Conservation (phyloP, 495 filamentous ascomycete genomes). For the Hyaloscypha finlandica region DNA sequence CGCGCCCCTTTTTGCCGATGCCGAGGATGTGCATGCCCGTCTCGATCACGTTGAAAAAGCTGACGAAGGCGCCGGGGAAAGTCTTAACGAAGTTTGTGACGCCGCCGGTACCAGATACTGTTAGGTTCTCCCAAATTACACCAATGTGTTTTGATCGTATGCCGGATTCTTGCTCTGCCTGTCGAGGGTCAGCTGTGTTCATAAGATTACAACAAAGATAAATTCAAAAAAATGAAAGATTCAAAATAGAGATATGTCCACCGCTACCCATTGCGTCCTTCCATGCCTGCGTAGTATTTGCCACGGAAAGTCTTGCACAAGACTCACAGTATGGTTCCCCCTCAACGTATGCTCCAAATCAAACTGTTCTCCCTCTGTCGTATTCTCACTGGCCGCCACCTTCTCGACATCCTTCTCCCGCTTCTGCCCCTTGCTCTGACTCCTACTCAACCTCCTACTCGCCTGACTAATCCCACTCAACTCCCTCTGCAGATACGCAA, state of each 20-base stretch:
- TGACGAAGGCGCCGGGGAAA: conserved; percentile 77
- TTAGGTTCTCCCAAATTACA: conserved; percentile 77
- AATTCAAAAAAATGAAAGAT: not conserved
- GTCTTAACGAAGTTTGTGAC: conserved; percentile 77
- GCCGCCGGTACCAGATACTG: conserved; percentile 76
- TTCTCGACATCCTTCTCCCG: conserved; percentile 50
- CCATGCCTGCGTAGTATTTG: not conserved
- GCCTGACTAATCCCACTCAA: conserved; percentile 65
- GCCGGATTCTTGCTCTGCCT: conserved; percentile 70
- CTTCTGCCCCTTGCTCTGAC: conserved; percentile 37
- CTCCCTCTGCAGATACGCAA: conserved; percentile 72
- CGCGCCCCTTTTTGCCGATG: conserved; percentile 31
- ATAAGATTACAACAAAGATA: not conserved
- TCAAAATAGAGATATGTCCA: not conserved
- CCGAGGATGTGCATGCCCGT: conserved; percentile 55
- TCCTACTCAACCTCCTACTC: conserved; percentile 48
- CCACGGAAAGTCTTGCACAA: not conserved
- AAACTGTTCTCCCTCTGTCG: conserved; percentile 58
- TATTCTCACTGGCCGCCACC: conserved; percentile 42
- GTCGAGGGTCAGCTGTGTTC: not conserved
- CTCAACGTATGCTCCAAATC: conserved; percentile 70
- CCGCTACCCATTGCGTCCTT: not conserved
- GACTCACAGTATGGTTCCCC: conserved; percentile 54
- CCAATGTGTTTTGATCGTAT: conserved; percentile 79
- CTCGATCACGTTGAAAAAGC: conserved; percentile 72